These are phyloP conservation scores for Podila epigama DNA, from an alignment of 192 early-diverging fungal genomes.

Conservation along the genomic window DNA sequence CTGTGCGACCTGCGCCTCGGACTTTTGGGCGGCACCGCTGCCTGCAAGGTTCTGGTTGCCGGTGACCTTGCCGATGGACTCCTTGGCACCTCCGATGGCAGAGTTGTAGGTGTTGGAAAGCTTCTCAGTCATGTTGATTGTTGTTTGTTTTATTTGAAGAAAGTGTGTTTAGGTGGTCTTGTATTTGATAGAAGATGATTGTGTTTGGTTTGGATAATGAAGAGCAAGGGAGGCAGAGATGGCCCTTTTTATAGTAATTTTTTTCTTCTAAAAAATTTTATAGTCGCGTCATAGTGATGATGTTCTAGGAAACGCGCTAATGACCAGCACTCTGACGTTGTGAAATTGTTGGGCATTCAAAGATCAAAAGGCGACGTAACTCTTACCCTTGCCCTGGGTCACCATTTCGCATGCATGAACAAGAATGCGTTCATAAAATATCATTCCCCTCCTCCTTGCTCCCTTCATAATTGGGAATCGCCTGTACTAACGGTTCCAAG, in stretches of 20 bases:
- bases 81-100: slow-evolving; percentile 32
- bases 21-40: slow-evolving; percentile 21
- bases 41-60: slow-evolving; percentile 19
- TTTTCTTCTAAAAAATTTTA: too few relatives aligned
- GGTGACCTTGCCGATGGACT: slow-evolving; percentile 16
- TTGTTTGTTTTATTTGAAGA: neutral
- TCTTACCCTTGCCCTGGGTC: too few relatives aligned
- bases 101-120: slow-evolving; percentile 27
- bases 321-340: too few relatives aligned
- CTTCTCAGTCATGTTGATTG: slow-evolving; percentile 19
- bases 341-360: too few relatives aligned
- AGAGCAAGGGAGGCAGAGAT: neutral
- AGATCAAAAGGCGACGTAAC: too few relatives aligned
- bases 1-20: slow-evolving; percentile 15
- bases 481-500: too few relatives aligned
- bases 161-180: neutral
- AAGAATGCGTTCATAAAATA: too few relatives aligned
- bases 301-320: too few relatives aligned
- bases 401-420: too few relatives aligned
- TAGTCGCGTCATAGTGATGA: too few relatives aligned
- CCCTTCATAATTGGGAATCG: too few relatives aligned
- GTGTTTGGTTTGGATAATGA: slow-evolving; percentile 6
- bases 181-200: neutral
- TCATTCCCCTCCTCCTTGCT: too few relatives aligned
- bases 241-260: neutral